Conservation (phyloP, 106 monocot species). For the Dioscorea alata region DNA sequence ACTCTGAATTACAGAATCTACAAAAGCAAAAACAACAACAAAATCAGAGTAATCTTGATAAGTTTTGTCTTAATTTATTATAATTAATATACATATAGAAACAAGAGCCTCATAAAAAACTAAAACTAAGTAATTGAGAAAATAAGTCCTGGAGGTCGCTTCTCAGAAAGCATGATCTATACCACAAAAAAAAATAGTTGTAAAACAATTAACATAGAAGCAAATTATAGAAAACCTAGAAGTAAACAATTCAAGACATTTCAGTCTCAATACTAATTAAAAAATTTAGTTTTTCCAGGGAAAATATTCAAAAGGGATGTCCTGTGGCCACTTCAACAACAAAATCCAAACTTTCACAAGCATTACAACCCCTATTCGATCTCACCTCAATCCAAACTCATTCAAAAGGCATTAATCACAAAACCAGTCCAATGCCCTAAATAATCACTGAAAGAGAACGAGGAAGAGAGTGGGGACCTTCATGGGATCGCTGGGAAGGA, state of each 20-base stretch:
- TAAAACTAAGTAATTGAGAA: not conserved
- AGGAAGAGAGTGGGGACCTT: slow-evolving; percentile 23
- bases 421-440: not conserved
- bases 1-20: slow-evolving; percentile 65
- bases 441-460: not conserved
- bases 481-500: slow-evolving; percentile 25
- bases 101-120: not conserved
- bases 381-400: not conserved
- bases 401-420: not conserved
- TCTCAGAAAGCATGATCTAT: not conserved
- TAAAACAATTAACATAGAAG: too few relatives aligned
- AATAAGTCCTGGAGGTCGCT: not conserved
- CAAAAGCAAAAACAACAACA: not conserved
- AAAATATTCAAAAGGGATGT: not conserved
- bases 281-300: too few relatives aligned
- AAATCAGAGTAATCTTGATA: not conserved
- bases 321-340: not conserved
- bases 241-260: too few relatives aligned
- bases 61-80: too few relatives aligned
- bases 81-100: not conserved
- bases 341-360: not conserved
- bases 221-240: too few relatives aligned
- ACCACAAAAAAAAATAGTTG: too few relatives aligned
- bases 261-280: too few relatives aligned
- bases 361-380: not conserved